Percentiles rank a stretch among this genome's conserved stretches.
These are phyloP conservation scores for Saccharomycopsis javanensis DNA, from an alignment of 805 yeast species.

Conservation along the genomic window DNA sequence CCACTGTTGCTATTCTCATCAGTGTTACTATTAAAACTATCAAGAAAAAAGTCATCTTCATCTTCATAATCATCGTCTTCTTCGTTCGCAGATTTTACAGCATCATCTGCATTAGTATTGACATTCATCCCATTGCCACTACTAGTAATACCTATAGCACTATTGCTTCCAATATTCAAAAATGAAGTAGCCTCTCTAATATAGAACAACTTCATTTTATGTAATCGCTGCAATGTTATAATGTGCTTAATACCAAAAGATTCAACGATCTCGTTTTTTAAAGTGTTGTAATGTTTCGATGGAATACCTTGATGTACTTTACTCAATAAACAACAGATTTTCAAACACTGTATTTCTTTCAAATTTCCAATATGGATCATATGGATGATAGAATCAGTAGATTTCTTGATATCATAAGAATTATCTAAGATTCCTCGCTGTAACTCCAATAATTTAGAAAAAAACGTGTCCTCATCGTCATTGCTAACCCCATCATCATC, in stretches of 20 bases:
- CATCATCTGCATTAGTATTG: neutral
- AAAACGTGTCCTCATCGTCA: constrained; percentile 20
- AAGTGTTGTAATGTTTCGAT: constrained; percentile 46
- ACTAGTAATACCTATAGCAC: neutral
- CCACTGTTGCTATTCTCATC: constrained; percentile 1
- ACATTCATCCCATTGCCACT: constrained; percentile 1
- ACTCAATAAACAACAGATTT: constrained; percentile 48
- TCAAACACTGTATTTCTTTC: constrained; percentile 34
- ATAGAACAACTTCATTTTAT: constrained; percentile 39
- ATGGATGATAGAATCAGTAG: constrained; percentile 33
- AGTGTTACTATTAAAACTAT: constrained; percentile 8
- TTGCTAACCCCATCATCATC: constrained; percentile 16
- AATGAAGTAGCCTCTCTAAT: constrained; percentile 23
- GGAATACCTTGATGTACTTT: constrained; percentile 59
- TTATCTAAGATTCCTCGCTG: constrained; percentile 14
- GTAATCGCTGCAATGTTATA: constrained; percentile 38
- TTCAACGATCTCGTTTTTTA: constrained; percentile 48
- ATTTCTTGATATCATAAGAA: constrained; percentile 20
- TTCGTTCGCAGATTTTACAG: neutral
- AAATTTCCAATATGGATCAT: constrained; percentile 36
- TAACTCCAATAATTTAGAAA: constrained; percentile 20
- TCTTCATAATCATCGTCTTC: neutral
- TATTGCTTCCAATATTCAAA: neutral
- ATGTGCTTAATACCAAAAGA: constrained; percentile 54
- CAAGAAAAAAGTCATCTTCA: constrained; percentile 5